A percentile compares a stretch with the other conserved stretches of the same genome.
Evolutionary conservation across 306 rosid species (phyloP).

Genomic region (Castanea mollissima): DNA sequence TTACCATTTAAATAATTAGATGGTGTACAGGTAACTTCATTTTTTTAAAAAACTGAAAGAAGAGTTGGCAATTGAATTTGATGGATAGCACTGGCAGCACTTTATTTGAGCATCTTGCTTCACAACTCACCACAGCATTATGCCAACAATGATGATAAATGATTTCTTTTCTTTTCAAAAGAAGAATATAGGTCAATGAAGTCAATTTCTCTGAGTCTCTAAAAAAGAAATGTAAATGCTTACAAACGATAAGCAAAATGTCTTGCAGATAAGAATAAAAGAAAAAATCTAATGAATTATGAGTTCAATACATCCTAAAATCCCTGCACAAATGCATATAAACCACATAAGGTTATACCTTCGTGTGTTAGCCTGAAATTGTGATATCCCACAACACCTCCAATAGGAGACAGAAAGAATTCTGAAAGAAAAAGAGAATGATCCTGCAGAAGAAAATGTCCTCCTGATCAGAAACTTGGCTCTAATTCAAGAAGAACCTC

Average conservation of each 20-base stretch:
- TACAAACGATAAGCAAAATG: neutral
- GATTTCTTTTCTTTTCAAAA: no score
- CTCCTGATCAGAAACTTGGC: conserved; percentile 19
- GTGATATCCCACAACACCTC: conserved; percentile 23
- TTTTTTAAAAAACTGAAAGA: neutral
- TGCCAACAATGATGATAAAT: neutral
- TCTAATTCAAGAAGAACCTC: conserved; percentile 9
- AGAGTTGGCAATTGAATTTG: neutral
- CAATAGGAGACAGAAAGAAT: conserved; percentile 38
- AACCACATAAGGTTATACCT: neutral
- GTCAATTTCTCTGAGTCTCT: no score
- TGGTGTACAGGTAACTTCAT: neutral
- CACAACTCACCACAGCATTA: neutral
- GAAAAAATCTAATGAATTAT: neutral
- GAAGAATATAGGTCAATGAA: no score
- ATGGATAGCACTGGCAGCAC: neutral
- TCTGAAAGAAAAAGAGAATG: conserved; percentile 15
- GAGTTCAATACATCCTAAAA: neutral
- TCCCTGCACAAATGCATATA: conserved; percentile 6
- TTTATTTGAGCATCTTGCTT: neutral
- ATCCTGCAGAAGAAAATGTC: conserved; percentile 17
- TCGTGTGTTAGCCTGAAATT: conserved; percentile 4
- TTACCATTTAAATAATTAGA: no score
- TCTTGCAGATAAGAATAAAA: neutral
- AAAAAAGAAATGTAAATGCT: neutral